These are phyloP conservation scores for Candida maris DNA, from an alignment of 805 yeast species.

Conservation along the genomic window DNA sequence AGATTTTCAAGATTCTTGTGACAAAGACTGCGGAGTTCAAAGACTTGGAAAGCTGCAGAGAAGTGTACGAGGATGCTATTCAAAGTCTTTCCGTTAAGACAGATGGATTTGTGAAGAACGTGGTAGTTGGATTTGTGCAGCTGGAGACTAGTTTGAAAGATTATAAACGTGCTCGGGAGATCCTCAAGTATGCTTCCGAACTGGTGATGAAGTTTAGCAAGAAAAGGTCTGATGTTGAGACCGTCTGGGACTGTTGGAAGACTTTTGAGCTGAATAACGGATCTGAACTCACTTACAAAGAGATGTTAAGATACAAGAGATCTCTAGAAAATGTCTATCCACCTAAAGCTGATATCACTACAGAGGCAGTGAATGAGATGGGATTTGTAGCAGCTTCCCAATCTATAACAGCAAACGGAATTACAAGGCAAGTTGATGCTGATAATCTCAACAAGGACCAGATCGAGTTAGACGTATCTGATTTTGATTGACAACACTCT, in stretches of 20 bases:
- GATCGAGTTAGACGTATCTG: slow-evolving; percentile 50
- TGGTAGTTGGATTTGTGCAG: slow-evolving; percentile 52
- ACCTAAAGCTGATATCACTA: slow-evolving; percentile 17
- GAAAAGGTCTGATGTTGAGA: slow-evolving; percentile 24
- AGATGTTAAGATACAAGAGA: slow-evolving; percentile 64
- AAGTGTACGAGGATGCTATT: slow-evolving; percentile 51
- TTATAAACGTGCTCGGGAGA: slow-evolving; percentile 55
- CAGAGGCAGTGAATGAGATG: slow-evolving; percentile 31
- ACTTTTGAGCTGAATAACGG: slow-evolving; percentile 72
- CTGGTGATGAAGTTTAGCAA: slow-evolving; percentile 32
- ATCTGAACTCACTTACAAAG: slow-evolving; percentile 64
- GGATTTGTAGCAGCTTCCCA: slow-evolving; percentile 46
- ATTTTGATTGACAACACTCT: slow-evolving; percentile 12
- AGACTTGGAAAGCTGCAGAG: slow-evolving; percentile 43
- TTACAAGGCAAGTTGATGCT: slow-evolving; percentile 14
- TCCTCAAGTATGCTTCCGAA: slow-evolving; percentile 54
- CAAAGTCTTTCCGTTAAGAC: slow-evolving; percentile 26
- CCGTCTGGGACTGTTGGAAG: slow-evolving; percentile 69
- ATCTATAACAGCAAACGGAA: slow-evolving; percentile 34
- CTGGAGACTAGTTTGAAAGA: slow-evolving; percentile 56
- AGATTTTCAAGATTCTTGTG: slow-evolving; percentile 42
- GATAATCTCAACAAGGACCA: slow-evolving; percentile 49
- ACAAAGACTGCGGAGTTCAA: slow-evolving; percentile 36
- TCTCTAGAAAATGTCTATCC: slow-evolving; percentile 20
- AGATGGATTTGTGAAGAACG: slow-evolving; percentile 30